Conservation (phyloP, 805 yeast species). For the Saturnispora silvae region DNA sequence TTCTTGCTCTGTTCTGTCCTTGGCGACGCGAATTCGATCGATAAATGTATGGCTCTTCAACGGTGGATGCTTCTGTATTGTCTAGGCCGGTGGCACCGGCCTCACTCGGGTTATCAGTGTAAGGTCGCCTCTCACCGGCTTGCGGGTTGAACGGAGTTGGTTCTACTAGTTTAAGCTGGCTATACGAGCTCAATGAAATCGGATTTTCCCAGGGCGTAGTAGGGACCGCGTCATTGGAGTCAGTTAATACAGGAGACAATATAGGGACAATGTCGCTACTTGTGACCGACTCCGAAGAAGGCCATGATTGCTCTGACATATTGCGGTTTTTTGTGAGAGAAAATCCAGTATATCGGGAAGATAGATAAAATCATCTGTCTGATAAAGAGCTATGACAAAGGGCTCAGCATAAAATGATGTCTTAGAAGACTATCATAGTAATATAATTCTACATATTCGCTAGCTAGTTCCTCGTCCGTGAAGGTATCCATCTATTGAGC, state of each 20-base stretch:
- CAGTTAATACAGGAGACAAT: conserved; percentile 3
- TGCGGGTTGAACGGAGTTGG: not conserved
- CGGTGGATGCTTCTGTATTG: too few relatives aligned
- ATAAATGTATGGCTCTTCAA: too few relatives aligned
- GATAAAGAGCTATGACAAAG: not conserved
- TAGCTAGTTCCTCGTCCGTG: conserved; percentile 43
- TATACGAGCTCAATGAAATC: not conserved
- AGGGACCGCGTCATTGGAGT: not conserved
- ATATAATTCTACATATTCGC: not conserved
- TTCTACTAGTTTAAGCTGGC: not conserved
- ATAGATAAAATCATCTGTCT: not conserved
- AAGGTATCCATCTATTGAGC: conserved; percentile 78
- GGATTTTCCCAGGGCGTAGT: not conserved
- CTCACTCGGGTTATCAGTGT: too few relatives aligned
- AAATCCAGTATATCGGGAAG: too few relatives aligned
- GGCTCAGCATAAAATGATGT: not conserved
- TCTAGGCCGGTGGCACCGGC: too few relatives aligned
- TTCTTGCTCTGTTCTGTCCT: not conserved
- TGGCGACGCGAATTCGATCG: too few relatives aligned
- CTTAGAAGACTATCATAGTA: too few relatives aligned
- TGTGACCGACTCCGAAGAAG: conserved; percentile 1
- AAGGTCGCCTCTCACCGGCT: too few relatives aligned
- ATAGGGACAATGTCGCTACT: not conserved
- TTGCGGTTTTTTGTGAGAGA: too few relatives aligned
- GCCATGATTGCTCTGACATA: not conserved